Evolutionary conservation across 1,139 yeast genomes (phyloP).

Genomic region (Debaryomycetaceae sp.): DNA sequence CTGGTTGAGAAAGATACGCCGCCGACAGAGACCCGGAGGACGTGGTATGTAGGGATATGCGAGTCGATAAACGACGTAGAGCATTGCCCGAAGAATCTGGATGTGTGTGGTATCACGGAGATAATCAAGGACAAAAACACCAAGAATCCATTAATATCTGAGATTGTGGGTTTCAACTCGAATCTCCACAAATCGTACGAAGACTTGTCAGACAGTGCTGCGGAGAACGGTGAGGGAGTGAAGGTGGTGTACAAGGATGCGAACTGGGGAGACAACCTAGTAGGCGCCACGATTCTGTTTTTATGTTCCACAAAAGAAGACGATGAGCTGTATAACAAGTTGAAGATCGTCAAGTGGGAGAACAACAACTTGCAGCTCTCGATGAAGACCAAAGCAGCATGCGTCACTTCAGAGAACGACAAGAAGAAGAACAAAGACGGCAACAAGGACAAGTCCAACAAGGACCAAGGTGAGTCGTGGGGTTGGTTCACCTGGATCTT

Average conservation of each 20-base stretch:
- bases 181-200: conserved; percentile 31
- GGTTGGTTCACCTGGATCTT: conserved; percentile 79
- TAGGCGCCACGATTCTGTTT: conserved; percentile 52
- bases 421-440: conserved; percentile 18
- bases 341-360: conserved; percentile 31
- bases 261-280: conserved; percentile 65
- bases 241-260: conserved; percentile 49
- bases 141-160: conserved; percentile 42
- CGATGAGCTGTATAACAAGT: conserved; percentile 28
- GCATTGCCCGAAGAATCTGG: conserved; percentile 65
- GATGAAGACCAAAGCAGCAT: conserved; percentile 36
- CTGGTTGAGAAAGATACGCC: conserved; percentile 57
- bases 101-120: conserved; percentile 64
- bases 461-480: conserved; percentile 52
- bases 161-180: conserved; percentile 50
- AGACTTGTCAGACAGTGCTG: conserved; percentile 18
- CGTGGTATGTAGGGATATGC: conserved; percentile 75
- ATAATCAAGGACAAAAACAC: conserved; percentile 46
- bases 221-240: conserved; percentile 38
- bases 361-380: conserved; percentile 22
- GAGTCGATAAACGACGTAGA: conserved; percentile 41
- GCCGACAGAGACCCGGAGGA: conserved; percentile 61
- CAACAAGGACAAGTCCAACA: conserved; percentile 18
- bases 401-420: conserved; percentile 28
- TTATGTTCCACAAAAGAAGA: conserved; percentile 44